These are phyloP conservation scores for Kondoa subrosea DNA, from an alignment of 768 basidiomycete species.

Conservation along the genomic window DNA sequence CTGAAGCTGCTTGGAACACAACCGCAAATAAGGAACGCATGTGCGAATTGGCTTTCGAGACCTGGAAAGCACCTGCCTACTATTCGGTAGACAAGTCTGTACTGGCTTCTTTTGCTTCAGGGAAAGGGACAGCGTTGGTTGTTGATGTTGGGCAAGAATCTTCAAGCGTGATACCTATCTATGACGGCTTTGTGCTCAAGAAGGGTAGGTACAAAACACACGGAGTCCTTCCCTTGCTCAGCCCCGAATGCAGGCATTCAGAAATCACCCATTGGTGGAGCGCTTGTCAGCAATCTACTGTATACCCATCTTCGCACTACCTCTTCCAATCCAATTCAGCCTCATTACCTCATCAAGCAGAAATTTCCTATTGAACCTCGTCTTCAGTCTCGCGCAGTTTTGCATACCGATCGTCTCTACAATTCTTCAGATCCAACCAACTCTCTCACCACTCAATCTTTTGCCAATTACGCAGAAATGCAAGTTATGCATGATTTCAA, in stretches of 20 bases:
- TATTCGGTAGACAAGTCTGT: conserved; percentile 93
- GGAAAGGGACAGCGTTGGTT: conserved; percentile 90
- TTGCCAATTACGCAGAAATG: conserved; percentile 61
- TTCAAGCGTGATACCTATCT: conserved; percentile 83
- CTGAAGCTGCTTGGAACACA: conserved; percentile 94
- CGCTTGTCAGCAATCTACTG: conserved; percentile 53
- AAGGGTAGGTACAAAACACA: conserved; percentile 45
- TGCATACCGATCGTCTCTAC: conserved; percentile 49
- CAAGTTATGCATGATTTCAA: conserved; percentile 88
- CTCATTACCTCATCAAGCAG: conserved; percentile 77
- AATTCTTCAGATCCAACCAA: background rate
- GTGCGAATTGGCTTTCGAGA: conserved; percentile 96
- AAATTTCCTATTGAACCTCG: conserved; percentile 52
- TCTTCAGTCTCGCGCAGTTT: conserved; percentile 46
- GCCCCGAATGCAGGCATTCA: conserved; percentile 46
- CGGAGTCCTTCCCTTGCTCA: conserved; percentile 4
- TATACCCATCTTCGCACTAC: conserved; percentile 15
- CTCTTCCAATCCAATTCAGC: conserved; percentile 45
- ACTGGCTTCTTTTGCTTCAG: conserved; percentile 86
- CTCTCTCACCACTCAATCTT: conserved; percentile 54
- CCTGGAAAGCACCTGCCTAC: conserved; percentile 83
- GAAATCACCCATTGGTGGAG: conserved; percentile 34
- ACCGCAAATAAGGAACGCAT: conserved; percentile 78
- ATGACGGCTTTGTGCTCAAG: conserved; percentile 90
- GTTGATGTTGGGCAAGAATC: conserved; percentile 81